Evolutionary conservation across 495 filamentous ascomycete genomes (phyloP).

Genomic region (Talaromyces ruber): DNA sequence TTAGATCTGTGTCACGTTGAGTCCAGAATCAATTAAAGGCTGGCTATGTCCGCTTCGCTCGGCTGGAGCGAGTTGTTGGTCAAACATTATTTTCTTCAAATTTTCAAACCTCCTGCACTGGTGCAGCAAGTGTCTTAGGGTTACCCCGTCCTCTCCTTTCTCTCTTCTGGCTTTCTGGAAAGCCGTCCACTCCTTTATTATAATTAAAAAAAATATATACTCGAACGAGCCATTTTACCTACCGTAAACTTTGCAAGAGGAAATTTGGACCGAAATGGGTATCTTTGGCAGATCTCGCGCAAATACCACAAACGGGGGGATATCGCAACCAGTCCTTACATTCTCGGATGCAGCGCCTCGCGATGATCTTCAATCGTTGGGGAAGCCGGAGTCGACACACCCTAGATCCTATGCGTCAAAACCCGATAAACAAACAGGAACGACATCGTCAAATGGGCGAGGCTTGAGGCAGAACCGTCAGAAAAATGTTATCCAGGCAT

Average conservation of each 20-base stretch:
- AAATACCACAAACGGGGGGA: constrained; percentile 17
- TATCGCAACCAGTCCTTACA: constrained; percentile 27
- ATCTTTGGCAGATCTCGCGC: constrained; percentile 23
- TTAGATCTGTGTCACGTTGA: background rate
- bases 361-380: constrained; percentile 19
- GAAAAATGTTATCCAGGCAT: constrained; percentile 13
- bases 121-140: background rate
- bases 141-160: constrained; percentile 9
- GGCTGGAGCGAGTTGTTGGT: background rate
- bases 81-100: background rate
- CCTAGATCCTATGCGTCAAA: background rate
- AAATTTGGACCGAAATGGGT: constrained; percentile 19
- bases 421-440: background rate
- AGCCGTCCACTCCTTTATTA: constrained; percentile 36
- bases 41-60: background rate
- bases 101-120: background rate
- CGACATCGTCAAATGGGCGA: background rate
- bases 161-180: constrained; percentile 37
- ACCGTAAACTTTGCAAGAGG: background rate
- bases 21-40: background rate
- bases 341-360: constrained; percentile 26
- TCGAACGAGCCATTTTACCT: background rate
- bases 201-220: background rate
- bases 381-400: background rate
- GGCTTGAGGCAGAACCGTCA: constrained; percentile 9